Base-by-base conservation (phyloP, 768 basidiomycete genomes). In the Russula sp. region DNA sequence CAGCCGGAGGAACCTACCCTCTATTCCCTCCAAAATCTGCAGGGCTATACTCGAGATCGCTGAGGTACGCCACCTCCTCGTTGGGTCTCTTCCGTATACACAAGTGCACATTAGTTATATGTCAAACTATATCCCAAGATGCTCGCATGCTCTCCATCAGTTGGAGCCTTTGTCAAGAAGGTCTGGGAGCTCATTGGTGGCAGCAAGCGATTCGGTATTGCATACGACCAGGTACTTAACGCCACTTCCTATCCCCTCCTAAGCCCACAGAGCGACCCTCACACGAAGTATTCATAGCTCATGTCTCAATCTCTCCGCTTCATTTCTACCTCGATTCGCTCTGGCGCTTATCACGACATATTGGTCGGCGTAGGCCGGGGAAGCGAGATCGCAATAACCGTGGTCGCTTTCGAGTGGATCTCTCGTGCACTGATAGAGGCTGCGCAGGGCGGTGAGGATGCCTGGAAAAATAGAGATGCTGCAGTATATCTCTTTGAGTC, bases 401-500 rank as follows among this genome's bases (percentile, higher is more conserved):
- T 85, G 63, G 88, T 96, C 63, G 88, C 94, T 35, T 84, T 88
- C 51, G 74, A 80, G n/a, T 97, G 22, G 22, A 27, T 27, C 22
- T 27, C 22, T 27, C 2, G 22, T 27, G 22, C 22, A 27, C 22
- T 27, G 22, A 27, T 27, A 27, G 22, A 27, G 22, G 22, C 22
- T 27, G 22, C 22, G 22, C 22, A 27, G 22, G 22, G 22, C 22
- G 22, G 22, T 27, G 22, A 27, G 22, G 22, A 27, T 27, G 22
- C 22, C 22, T 27, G 93, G 86, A 91, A 89, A 73, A 81, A 87
- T 37, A 99, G 98, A 74, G 94, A 98, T 73, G 89, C 87, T 31
- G 95, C 96, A 9, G 85, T 97, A 42, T 98, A 91, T 75, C 75
- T 98, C 16, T 78, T 99, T 69, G 93, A 91, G 18, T 94, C 95